These are phyloP conservation scores for Hanseniaspora nectarophila DNA, from an alignment of 805 yeast genomes.

Conservation along the genomic window DNA sequence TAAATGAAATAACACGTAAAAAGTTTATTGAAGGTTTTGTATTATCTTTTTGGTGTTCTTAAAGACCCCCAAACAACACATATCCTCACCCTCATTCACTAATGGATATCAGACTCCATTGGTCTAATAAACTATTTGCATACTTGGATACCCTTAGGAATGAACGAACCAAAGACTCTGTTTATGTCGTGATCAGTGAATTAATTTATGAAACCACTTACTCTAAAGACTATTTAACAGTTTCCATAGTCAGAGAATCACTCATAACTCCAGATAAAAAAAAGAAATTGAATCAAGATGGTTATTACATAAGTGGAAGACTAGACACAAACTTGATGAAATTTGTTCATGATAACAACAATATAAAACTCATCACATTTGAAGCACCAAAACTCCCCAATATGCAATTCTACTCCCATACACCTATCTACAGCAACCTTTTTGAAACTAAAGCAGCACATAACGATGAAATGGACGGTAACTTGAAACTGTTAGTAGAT, in stretches of 20 bases:
- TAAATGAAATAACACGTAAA: no score
- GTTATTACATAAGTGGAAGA: conserved; percentile 7
- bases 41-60: no score
- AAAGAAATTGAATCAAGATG: conserved; percentile 16
- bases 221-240: background rate
- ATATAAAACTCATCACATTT: conserved; percentile 38
- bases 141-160: background rate
- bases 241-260: background rate
- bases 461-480: background rate
- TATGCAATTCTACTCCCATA: conserved; percentile 64
- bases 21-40: no score
- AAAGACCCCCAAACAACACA: no score
- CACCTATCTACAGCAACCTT: conserved; percentile 39
- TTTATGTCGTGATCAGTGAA: background rate
- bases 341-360: background rate
- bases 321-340: background rate
- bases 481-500: background rate
- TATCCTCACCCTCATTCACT: background rate
- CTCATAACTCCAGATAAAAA: background rate
- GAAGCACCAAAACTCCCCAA: conserved; percentile 58
- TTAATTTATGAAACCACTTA: background rate
- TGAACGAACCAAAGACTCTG: background rate
- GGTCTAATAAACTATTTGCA: background rate
- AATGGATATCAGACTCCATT: background rate
- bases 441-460: background rate